These are phyloP conservation scores for Sporothrix protearum DNA, from an alignment of 2,329 filamentous ascomycete genomes.

Conservation along the genomic window DNA sequence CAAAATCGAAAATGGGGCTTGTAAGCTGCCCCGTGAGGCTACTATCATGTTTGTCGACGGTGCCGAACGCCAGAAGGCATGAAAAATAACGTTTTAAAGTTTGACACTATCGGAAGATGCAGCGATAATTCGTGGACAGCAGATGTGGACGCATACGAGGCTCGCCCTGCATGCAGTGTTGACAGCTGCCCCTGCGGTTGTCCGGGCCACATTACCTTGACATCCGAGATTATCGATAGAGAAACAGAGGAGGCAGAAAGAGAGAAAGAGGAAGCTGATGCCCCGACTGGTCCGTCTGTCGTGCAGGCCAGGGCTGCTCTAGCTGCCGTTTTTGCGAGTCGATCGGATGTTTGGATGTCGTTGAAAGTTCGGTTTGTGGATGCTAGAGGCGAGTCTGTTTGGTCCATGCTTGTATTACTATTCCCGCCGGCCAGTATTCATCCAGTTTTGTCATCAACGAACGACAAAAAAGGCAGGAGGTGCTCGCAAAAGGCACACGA, in stretches of 20 bases:
- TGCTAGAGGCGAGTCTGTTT: background rate
- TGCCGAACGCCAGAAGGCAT: background rate
- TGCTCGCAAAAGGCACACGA: background rate
- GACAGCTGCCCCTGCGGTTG: background rate
- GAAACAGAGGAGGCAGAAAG: background rate
- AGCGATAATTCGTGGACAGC: background rate
- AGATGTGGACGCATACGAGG: background rate
- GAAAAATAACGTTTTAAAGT: background rate
- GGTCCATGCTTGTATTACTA: background rate
- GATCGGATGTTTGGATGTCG: background rate
- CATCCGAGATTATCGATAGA: background rate
- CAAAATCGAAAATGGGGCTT: background rate
- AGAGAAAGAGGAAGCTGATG: background rate
- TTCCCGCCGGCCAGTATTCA: background rate
- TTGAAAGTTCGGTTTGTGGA: background rate
- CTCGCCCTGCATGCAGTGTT: background rate
- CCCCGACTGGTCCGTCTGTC: background rate
- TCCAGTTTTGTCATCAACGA: background rate
- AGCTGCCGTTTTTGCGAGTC: background rate
- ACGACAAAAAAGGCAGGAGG: conserved; percentile 7
- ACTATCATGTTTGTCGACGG: conserved; percentile 5
- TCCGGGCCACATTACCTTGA: background rate
- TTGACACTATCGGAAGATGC: background rate
- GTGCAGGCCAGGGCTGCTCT: background rate
- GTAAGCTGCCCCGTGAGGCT: background rate